Base-by-base conservation (phyloP, 2,329 filamentous ascomycete species). In the Phialocephala sp. region DNA sequence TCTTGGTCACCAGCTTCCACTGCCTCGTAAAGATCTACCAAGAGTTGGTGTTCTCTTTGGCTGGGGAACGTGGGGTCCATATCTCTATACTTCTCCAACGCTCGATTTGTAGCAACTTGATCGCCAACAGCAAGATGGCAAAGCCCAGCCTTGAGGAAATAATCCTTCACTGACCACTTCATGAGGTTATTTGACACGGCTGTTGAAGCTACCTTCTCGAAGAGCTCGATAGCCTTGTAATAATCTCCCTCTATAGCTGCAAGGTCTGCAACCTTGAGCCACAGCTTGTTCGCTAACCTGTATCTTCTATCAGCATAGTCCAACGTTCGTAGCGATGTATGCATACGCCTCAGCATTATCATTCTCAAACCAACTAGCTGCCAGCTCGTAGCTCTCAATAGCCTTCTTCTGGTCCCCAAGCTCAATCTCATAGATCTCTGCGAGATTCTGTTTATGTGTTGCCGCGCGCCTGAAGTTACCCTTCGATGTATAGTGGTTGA, bases 161-260 rank as follows among this genome's bases (percentile, higher is more conserved):
- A 97, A 71, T 97, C 93, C 80, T 97, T 98, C 69, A 98, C 93
- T 57, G 88, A 92, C 87, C 92, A 97, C 77, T 90, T 91, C 91
- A 96, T 94, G 65, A 97, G 83, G 78, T 96, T 95, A 83, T 96
- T 97, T 79, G 89, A 89, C 73, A 97, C 89, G 41, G 90, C 91
- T 52, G 87, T 85, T 64, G 87, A 85, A 50, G 93, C 91, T 58
- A 97, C 92, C 75, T 90, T 89, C 78, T 98, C 94, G 80, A 91
- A 97, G 72, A 89, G 85, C 69, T 90, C 85, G 72, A 94, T 92
- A 64, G 93, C 87, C 79, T 90, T 92, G 81, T 89, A 89, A 82
- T 97, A 97, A 77, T 97, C 92, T 66, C 83, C 87, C 64, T 93
- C 90, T 15, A 97, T 80, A 14, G 92, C 95, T 8, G 92, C 85